Base-by-base conservation (phyloP, 1,284 basidiomycete species). In the Tylopilus sp. region DNA sequence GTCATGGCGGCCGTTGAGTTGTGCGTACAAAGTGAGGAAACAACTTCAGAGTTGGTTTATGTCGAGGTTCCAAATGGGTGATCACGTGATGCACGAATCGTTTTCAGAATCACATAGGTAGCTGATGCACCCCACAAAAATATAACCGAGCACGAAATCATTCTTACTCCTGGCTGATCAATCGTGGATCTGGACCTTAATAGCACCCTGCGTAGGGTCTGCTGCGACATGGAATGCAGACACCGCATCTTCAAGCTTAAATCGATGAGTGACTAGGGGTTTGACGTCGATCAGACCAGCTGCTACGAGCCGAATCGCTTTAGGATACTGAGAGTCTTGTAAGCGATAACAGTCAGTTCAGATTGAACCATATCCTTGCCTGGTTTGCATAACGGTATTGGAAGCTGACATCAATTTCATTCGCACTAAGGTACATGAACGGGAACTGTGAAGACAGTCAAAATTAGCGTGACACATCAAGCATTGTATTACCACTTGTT, bases 221-320 rank as follows among this genome's bases (percentile, higher is more conserved):
- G 83, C 83, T 10, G 86, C 83, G 31, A 85, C 77, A 58, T 90
- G 79, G 72, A 93, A 92, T 3, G 91, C 90, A 45, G 82, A 71
- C 28, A 89, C 75, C 0, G 89, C 89, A 44, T 88, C 76, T 58
- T 86, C 84, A 19, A 93, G 73, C n/a, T 76, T 60, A 70, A 90
- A 92, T 25, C 85, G 76, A 59, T 90, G 87, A n/a, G 90, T 92
- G 16, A 93, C 89, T 9, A 92, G 75, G 41, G 86, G 86, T 63
- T 89, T 87, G 59, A 92, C 66, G 61, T 91, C 71, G 63, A 92
- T 83, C 42, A 90, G 69, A 15, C 88, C 85, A 23, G 77, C 77
- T 36, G 82, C 75, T 16, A 93, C 78, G 21, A 92, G 79, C 12
- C 89, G 78, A 59, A 92, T 84, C 3, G 89, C 89, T 64, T 87